Percentiles rank a stretch among this genome's conserved stretches.
phyloP scores from a whole-genome alignment of 441 rosid species.

The Erodium texanum region DNA sequence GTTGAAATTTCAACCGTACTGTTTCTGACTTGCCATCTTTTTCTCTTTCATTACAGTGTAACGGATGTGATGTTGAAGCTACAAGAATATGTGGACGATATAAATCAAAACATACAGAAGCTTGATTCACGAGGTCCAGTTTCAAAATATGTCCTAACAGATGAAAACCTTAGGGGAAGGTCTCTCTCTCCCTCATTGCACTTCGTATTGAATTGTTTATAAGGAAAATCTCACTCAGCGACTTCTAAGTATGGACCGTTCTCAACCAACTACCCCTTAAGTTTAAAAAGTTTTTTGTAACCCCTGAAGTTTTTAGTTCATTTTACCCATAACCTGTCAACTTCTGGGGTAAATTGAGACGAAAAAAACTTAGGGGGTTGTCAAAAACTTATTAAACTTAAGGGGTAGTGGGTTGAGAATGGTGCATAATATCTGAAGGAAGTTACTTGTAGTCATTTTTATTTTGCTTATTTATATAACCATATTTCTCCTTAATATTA shows the following conservation, averaged over 20 bases:
- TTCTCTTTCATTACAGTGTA: slow-evolving; percentile 34
- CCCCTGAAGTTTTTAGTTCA: no score
- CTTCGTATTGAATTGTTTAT: not conserved
- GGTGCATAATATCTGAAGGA: slow-evolving; percentile 8
- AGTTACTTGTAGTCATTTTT: not conserved
- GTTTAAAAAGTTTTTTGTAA: no score
- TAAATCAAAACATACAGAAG: slow-evolving; percentile 60
- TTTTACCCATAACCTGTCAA: no score
- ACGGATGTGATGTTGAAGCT: slow-evolving; percentile 59
- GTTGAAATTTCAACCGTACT: not conserved
- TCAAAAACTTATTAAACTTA: no score
- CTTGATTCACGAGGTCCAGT: slow-evolving; percentile 70
- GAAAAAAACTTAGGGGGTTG: no score
- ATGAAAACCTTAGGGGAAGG: slow-evolving; percentile 82
- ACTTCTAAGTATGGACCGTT: no score
- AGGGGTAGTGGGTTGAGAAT: no score
- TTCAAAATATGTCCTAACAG: slow-evolving; percentile 64
- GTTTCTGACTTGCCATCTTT: slow-evolving; percentile 7
- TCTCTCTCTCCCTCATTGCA: slow-evolving; percentile 14
- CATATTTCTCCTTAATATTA: not conserved
- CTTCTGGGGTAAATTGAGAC: no score
- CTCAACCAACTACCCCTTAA: no score
- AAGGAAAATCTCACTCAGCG: no score
- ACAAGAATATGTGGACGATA: slow-evolving; percentile 68
- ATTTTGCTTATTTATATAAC: not conserved